Base-by-base conservation (phyloP, 192 early-diverging fungal species). In the Coemansia sp. region DNA sequence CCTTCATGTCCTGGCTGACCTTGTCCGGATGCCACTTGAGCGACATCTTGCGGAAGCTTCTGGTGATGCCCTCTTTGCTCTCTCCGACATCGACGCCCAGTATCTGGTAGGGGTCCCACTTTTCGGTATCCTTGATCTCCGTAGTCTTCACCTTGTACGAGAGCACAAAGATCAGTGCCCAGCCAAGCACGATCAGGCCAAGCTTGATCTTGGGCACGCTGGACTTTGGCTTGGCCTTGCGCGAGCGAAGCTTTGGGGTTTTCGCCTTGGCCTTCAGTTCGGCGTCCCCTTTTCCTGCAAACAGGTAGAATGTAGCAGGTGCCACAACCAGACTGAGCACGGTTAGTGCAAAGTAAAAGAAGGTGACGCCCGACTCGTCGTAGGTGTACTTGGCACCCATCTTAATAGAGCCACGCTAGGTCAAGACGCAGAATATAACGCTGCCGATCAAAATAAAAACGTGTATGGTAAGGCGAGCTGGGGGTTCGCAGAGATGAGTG, bases 81-180 rank as follows among this genome's bases (percentile, higher is more conserved):
- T 84, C 78, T 20, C 82, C 79, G 67, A 83, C 65, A 35, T 78
- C 74, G 36, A 98, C 77, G 30, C 92, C 93, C 28, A 98, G 83
- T 62, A 98, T 88, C 72, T 88, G 84, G 73, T 90, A 98, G n/a
- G 97, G 97, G 78, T 98, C 91, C 93, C 93, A 98, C 23, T 82
- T 73, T 36, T 85, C 80, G 19, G 83, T 66, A 62, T 92, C 85
- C 59, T 84, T 83, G 27, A 87, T 63, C 14, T 82, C 69, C 4
- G 90, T 92, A 18, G 59, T 75, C 72, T 81, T 81, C 42, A 81
- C 78, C 50, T 81, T 74, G 63, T 81, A 81, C 27, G 78, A 71
- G 8, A 81, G 64, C 58, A 81, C 8, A 30, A 75, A 79, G 56
- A 75, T 68, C 71, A 73, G 48, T 5, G 61, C 63, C 79, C 79